A percentile compares a stretch with the other conserved stretches of the same genome.
phyloP scores from a whole-genome alignment of 2,329 filamentous ascomycete species.

The Phialemonium atrogriseum region DNA sequence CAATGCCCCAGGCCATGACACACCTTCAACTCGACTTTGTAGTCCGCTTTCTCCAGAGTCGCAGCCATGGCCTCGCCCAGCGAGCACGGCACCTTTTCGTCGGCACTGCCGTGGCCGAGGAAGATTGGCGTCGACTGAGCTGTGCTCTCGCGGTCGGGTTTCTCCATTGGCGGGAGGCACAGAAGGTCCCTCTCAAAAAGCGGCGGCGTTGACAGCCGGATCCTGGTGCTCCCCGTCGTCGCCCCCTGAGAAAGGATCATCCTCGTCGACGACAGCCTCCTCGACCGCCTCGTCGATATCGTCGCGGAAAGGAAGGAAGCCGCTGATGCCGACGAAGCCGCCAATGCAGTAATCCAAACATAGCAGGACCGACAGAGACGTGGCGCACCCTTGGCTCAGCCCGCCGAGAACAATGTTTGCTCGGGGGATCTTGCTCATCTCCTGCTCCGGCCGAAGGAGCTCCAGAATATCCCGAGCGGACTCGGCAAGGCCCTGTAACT shows the following conservation, averaged over 20 bases:
- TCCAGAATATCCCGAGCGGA: conserved; percentile 24
- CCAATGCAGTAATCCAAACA: conserved; percentile 26
- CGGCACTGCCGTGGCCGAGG: conserved; percentile 31
- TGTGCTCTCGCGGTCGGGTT: conserved; percentile 2
- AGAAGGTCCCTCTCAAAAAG: conserved; percentile 16
- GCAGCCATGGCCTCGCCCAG: conserved; percentile 22
- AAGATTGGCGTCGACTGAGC: conserved; percentile 28
- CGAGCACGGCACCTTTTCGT: conserved; percentile 26
- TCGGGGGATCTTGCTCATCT: conserved; percentile 13
- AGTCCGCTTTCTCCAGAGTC: conserved; percentile 22
- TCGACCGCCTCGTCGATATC: conserved; percentile 22
- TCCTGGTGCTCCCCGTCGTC: conserved; percentile 7
- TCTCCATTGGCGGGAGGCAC: conserved; percentile 14
- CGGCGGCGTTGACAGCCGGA: conserved; percentile 15
- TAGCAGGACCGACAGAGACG: conserved; percentile 32
- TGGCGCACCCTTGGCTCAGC: conserved; percentile 45
- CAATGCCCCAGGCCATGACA: conserved; percentile 37
- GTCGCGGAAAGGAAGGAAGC: conserved; percentile 31
- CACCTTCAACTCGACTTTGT: conserved; percentile 25
- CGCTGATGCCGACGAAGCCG: conserved; percentile 38
- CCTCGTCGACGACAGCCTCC: conserved; percentile 5
- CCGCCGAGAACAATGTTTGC: conserved; percentile 39
- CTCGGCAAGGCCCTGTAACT: conserved; percentile 35
- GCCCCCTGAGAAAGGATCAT: conserved; percentile 15
- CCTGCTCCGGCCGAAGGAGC: conserved; percentile 24